Conservation (phyloP, 176 grass and related monocot genomes). For the Avena insularis region DNA sequence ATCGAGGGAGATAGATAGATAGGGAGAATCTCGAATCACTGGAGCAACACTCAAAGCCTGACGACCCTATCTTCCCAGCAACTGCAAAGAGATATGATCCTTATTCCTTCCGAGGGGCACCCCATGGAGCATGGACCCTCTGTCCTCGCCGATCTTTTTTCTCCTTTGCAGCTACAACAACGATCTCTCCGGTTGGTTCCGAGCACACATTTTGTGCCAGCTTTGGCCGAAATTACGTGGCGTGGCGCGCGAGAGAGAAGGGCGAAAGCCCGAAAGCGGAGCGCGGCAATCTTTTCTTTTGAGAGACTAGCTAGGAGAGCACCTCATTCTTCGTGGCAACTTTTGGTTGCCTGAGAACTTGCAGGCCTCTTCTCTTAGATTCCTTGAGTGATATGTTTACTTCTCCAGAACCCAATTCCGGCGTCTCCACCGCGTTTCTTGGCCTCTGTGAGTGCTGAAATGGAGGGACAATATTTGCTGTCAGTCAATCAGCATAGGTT, state of each 20-base stretch:
- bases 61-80: constrained; percentile 64
- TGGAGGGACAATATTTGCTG: constrained; percentile 39
- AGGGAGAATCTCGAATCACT: constrained; percentile 61
- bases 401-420: constrained; percentile 47
- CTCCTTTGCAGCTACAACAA: constrained; percentile 51
- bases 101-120: constrained; percentile 63
- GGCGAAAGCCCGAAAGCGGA: constrained; percentile 60
- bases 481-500: constrained; percentile 28
- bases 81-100: constrained; percentile 94
- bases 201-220: constrained; percentile 53
- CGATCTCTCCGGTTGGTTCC: constrained; percentile 39
- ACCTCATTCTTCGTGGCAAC: constrained; percentile 69
- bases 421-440: constrained; percentile 45
- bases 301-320: constrained; percentile 51
- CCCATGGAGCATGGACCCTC: constrained; percentile 42
- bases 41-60: constrained; percentile 56
- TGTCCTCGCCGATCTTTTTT: constrained; percentile 44
- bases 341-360: constrained; percentile 53
- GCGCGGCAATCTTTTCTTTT: constrained; percentile 52
- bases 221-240: constrained; percentile 68
- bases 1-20: no score
- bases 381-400: constrained; percentile 48
- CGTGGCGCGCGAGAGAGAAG: constrained; percentile 47
- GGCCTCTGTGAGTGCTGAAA: constrained; percentile 34
- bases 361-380: constrained; percentile 41